Conservation (phyloP, 1,284 basidiomycete species). For the Pascua sp. region DNA sequence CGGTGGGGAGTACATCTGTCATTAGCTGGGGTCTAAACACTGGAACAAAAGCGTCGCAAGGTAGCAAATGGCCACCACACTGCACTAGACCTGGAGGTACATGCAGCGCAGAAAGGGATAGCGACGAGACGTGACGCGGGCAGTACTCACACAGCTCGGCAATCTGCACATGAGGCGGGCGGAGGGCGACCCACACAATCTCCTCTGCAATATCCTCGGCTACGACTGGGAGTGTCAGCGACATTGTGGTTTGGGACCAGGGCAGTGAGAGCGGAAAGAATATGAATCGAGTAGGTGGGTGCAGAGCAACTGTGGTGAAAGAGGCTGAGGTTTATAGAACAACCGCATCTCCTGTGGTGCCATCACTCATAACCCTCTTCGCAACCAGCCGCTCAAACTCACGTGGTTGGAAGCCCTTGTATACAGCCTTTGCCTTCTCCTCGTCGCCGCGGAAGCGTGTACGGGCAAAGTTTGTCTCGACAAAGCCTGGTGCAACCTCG, state of each 20-base stretch:
- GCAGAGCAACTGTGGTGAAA: neutral
- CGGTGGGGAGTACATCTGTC: conserved; percentile 21
- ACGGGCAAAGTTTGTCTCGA: conserved; percentile 61
- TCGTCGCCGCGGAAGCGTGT: conserved; percentile 78
- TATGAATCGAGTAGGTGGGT: neutral
- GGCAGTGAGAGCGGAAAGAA: neutral
- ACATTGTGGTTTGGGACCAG: neutral
- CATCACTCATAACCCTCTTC: no score
- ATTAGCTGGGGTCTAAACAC: no score
- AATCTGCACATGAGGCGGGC: conserved; percentile 80
- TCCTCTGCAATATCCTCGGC: conserved; percentile 87
- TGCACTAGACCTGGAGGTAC: no score
- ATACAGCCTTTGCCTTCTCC: conserved; percentile 73
- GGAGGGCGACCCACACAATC: conserved; percentile 88
- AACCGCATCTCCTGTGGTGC: no score
- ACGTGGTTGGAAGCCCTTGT: conserved; percentile 75
- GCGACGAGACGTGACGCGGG: no score
- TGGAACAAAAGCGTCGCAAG: no score
- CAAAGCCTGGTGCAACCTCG: conserved; percentile 75
- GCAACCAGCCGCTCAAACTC: conserved; percentile 38
- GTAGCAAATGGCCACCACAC: no score
- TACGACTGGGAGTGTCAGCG: conserved; percentile 55
- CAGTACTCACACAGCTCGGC: conserved; percentile 75
- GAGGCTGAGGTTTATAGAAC: neutral
- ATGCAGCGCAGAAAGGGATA: no score